Base-by-base conservation (phyloP, 2,329 filamentous ascomycete species). In the Aaosphaeria pasadenensis region DNA sequence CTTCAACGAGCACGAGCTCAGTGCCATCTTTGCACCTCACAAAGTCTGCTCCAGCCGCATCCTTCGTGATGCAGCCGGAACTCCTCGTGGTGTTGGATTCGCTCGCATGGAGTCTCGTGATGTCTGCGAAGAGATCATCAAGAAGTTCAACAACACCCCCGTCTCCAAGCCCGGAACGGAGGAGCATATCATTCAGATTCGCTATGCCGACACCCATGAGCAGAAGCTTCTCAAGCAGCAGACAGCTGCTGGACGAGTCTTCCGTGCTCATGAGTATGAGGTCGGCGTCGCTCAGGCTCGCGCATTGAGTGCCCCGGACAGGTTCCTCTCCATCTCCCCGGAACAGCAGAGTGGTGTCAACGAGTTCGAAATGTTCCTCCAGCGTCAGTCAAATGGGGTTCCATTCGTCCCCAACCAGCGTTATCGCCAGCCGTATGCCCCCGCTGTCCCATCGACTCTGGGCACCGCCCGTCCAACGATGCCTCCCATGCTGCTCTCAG, bases 141-240 rank as follows among this genome's bases (percentile, higher is more conserved):
- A 80, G 60, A 85, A 87, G 55, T 99, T 88, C 74, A 91, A 95
- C 72, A 92, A 94, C 55, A 73, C 72, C 44, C 71, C 74, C 31
- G 74, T 78, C 53, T 66, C 70, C 32, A 77, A 85, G 58, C 76
- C 82, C 30, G 66, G 63, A 56, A 88, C 88, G 38, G 84, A 88
- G 32, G 89, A 95, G 62, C 84, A 87, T 30, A 83, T 94, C 56
- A 85, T 91, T 54, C 91, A 96, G 73, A 91, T 99, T 59, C 91
- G 94, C 56, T 99, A 95, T 70, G 92, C 95, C 54, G 94, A 99
- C 66, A 99, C 94, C 35, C 89, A 94, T 47, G 88, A 92, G 53
- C 94, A 99, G 73, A 99, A 99, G 77, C 85, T 94, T 67, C 80
- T 99, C 59, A 99, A 99, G 80, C 88, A 94, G 55, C 88, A 96